These are phyloP conservation scores for Tylopilus plumbeoviolaceoides DNA, from an alignment of 768 basidiomycete species.

Conservation along the genomic window DNA sequence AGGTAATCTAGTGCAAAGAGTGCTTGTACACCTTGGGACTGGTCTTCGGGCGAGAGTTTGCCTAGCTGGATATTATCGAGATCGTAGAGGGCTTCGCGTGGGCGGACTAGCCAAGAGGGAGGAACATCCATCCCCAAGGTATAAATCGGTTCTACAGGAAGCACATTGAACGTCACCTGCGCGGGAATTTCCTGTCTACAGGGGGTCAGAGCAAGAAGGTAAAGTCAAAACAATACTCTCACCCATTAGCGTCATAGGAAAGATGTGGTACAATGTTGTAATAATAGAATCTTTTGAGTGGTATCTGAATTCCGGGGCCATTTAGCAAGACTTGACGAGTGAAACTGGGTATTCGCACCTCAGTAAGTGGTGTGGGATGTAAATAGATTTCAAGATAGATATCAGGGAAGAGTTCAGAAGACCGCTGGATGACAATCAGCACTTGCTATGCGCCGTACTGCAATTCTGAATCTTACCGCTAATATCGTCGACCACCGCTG, in stretches of 20 bases:
- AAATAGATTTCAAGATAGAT: conserved; percentile 74
- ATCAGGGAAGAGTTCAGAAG: conserved; percentile 48
- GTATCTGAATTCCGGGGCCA: conserved; percentile 48
- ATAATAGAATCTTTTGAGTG: conserved; percentile 90
- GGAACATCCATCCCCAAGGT: conserved; percentile 93
- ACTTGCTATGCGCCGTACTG: neutral
- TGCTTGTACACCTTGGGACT: conserved; percentile 55
- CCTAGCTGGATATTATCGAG: conserved; percentile 92
- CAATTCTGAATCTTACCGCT: conserved; percentile 42
- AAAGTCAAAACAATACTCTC: neutral
- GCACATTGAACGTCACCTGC: conserved; percentile 57
- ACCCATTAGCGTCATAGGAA: conserved; percentile 71
- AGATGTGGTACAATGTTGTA: conserved; percentile 59
- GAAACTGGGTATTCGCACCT: conserved; percentile 44
- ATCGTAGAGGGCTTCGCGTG: conserved; percentile 83
- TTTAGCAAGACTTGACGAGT: neutral
- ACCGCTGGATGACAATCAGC: conserved; percentile 11
- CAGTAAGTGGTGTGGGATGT: conserved; percentile 62
- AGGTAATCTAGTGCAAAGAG: conserved; percentile 88
- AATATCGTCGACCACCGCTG: conserved; percentile 85
- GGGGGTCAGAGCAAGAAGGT: neutral
- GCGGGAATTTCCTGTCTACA: conserved; percentile 57
- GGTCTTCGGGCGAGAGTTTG: conserved; percentile 54
- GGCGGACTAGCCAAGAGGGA: conserved; percentile 89
- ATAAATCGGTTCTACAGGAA: conserved; percentile 86